phyloP scores from a whole-genome alignment of 1,284 basidiomycete genomes.

The Porodaedalea pini region DNA sequence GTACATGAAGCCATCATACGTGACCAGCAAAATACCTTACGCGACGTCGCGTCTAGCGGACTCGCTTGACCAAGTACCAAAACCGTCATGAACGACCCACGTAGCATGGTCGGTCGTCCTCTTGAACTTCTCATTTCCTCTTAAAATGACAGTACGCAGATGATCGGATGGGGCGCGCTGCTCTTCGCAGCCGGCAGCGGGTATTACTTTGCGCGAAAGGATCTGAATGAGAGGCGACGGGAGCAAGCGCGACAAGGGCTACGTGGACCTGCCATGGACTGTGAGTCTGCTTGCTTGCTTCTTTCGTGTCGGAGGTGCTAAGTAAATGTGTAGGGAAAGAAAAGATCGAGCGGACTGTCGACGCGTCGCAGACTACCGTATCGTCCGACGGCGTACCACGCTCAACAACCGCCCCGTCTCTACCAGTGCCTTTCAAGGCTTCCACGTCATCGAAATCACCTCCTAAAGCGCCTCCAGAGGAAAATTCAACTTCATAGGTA shows the following conservation, averaged over 20 bases:
- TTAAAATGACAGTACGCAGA: conserved; percentile 23
- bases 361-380: neutral
- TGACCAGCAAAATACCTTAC: too few species aligned
- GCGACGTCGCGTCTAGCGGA: too few species aligned
- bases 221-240: conserved; percentile 38
- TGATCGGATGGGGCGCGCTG: conserved; percentile 38
- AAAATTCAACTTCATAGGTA: neutral
- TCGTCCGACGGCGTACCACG: too few species aligned
- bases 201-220: conserved; percentile 44
- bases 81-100: conserved; percentile 28
- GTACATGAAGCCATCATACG: too few species aligned
- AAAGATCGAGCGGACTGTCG: neutral
- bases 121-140: neutral
- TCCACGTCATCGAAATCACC: neutral
- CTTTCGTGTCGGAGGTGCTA: neutral
- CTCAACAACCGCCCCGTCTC: too few species aligned
- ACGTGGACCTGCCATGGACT: conserved; percentile 38
- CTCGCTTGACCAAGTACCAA: too few species aligned
- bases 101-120: conserved; percentile 30
- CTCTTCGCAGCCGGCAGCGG: conserved; percentile 43
- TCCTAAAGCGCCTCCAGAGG: neutral
- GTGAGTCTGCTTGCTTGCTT: conserved; percentile 28
- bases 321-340: neutral
- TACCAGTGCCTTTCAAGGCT: neutral
- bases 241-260: conserved; percentile 32